Conservation (phyloP, 139 green algal genomes). For the Chlorella sp. region DNA sequence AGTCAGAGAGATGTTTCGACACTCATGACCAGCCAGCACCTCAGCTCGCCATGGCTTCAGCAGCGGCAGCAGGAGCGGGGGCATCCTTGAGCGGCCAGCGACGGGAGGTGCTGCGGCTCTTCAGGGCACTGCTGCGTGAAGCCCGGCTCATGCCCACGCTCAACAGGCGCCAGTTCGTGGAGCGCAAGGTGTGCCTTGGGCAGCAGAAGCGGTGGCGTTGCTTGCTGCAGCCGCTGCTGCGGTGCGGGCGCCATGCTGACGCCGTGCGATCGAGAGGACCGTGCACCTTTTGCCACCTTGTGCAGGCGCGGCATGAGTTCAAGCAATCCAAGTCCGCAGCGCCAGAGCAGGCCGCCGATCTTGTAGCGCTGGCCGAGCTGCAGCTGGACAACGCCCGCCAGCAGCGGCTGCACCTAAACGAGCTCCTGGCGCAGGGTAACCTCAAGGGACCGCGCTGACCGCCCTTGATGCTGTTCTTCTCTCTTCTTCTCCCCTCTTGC, state of each 20-base stretch:
- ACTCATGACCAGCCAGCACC: too few relatives aligned
- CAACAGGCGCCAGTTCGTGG: conserved; percentile 1
- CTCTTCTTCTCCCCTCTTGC: too few relatives aligned
- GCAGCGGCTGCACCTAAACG: conserved; percentile 1
- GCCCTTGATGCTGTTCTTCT: too few relatives aligned
- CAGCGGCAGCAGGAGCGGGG: too few relatives aligned
- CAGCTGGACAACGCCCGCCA: conserved; percentile 7
- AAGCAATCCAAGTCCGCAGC: background rate
- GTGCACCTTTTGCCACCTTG: background rate
- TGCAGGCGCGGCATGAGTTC: background rate
- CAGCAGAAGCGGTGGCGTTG: too few relatives aligned
- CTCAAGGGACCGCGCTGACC: conserved; percentile 10
- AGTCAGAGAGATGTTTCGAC: too few relatives aligned
- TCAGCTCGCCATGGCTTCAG: too few relatives aligned
- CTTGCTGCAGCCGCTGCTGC: too few relatives aligned
- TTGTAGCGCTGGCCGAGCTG: conserved; percentile 1
- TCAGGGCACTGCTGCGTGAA: conserved; percentile 8
- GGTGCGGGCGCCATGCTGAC: background rate
- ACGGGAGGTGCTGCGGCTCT: background rate
- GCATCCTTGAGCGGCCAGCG: too few relatives aligned
- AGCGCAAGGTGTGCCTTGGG: background rate
- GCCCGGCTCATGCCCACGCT: conserved; percentile 5
- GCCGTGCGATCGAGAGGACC: background rate
- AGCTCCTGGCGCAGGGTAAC: conserved; percentile 1
- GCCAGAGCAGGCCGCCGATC: background rate